A percentile compares a stretch with the other conserved stretches of the same genome.
Evolutionary conservation across 179 eudicot species (phyloP).

Genomic region (Dionaea muscipula): DNA sequence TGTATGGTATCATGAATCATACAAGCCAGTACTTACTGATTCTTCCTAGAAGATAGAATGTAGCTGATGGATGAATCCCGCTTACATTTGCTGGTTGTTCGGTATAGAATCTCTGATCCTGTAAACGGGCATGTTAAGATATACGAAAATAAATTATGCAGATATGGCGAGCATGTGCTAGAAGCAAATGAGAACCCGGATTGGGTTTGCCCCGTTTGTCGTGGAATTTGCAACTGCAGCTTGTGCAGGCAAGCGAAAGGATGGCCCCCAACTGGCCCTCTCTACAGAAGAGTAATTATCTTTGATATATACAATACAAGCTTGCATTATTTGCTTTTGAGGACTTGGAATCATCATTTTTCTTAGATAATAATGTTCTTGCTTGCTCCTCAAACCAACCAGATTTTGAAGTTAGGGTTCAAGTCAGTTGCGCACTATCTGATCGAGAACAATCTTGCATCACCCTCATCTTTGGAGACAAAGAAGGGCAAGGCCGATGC

Average conservation of each 20-base stretch:
- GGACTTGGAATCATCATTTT: neutral
- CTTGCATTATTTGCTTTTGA: neutral
- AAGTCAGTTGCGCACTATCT: conserved; percentile 86
- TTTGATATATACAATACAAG: conserved; percentile 1
- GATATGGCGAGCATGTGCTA: conserved; percentile 82
- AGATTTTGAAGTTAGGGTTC: conserved; percentile 52
- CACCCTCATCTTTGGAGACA: conserved; percentile 21
- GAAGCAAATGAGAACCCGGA: conserved; percentile 75
- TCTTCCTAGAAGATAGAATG: no score
- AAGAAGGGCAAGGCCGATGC: conserved; percentile 11
- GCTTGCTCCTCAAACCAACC: conserved; percentile 3
- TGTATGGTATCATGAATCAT: no score
- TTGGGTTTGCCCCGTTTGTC: conserved; percentile 86
- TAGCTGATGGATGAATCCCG: no score
- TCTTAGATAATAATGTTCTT: neutral
- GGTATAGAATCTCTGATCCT: no score
- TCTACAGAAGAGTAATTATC: conserved; percentile 45
- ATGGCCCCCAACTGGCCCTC: conserved; percentile 67
- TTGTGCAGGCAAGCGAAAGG: conserved; percentile 87
- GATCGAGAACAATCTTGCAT: conserved; percentile 40
- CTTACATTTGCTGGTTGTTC: no score
- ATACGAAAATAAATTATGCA: conserved; percentile 16
- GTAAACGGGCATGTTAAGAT: neutral
- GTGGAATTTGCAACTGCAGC: conserved; percentile 97
- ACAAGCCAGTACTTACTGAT: no score